phyloP scores from a whole-genome alignment of 2,329 filamentous ascomycete genomes.

The Clarireedia hainanense region DNA sequence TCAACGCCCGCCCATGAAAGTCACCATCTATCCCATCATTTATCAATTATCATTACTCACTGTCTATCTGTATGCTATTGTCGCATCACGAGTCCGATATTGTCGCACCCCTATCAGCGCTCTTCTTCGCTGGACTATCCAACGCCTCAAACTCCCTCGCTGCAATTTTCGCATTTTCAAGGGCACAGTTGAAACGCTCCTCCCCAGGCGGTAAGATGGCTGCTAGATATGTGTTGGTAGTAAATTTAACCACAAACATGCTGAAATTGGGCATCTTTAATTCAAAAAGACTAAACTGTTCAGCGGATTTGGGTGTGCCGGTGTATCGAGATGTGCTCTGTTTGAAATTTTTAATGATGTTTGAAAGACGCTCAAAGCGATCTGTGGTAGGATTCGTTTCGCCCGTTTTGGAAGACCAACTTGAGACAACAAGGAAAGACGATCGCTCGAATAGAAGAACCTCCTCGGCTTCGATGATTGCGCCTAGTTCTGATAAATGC shows the following conservation, averaged over 20 bases:
- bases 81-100: background rate
- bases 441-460: constrained; percentile 91
- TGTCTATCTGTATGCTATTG: background rate
- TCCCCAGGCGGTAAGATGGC: constrained; percentile 87
- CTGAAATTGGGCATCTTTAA: constrained; percentile 78
- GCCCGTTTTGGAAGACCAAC: constrained; percentile 71
- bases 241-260: constrained; percentile 91
- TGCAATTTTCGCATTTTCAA: constrained; percentile 84
- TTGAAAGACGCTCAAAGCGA: constrained; percentile 88
- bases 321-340: constrained; percentile 71
- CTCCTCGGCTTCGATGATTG: constrained; percentile 86
- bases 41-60: background rate
- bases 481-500: constrained; percentile 73
- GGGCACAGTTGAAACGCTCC: constrained; percentile 80
- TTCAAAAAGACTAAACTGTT: constrained; percentile 75
- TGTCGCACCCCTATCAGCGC: constrained; percentile 23
- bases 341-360: constrained; percentile 98
- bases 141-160: constrained; percentile 70
- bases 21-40: background rate
- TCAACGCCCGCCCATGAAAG: background rate
- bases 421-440: constrained; percentile 93
- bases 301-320: constrained; percentile 70
- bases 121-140: constrained; percentile 40
- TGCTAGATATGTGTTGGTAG: constrained; percentile 94
- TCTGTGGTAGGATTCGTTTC: constrained; percentile 80